phyloP scores from a whole-genome alignment of 306 rosid species.

The Cucurbita maxima region DNA sequence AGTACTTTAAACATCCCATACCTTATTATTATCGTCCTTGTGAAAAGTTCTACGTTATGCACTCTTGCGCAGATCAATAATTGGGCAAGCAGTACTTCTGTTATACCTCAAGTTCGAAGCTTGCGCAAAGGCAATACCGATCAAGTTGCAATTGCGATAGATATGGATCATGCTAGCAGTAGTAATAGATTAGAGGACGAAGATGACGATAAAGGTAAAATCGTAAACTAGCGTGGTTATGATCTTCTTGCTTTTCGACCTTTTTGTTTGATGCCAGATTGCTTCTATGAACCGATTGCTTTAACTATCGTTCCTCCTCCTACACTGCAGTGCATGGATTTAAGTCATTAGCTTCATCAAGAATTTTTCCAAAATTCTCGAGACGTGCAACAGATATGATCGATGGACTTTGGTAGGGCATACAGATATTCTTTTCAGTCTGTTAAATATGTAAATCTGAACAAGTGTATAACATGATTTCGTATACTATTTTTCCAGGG shows the following conservation, averaged over 20 bases:
- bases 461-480: constrained; percentile 9
- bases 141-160: constrained; percentile 87
- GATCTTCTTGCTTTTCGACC: not conserved
- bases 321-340: constrained; percentile 69
- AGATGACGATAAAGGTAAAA: constrained; percentile 87
- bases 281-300: not conserved
- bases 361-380: constrained; percentile 75
- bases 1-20: not conserved
- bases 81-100: constrained; percentile 52
- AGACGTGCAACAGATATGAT: constrained; percentile 78
- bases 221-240: not conserved
- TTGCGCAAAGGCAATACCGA: constrained; percentile 81
- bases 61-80: constrained; percentile 37
- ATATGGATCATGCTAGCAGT: constrained; percentile 51
- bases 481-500: constrained; percentile 37
- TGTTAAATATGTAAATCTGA: not conserved
- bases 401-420: constrained; percentile 83
- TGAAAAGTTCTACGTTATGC: constrained; percentile 5
- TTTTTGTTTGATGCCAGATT: not conserved
- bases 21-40: not conserved
- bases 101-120: constrained; percentile 89
- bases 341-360: constrained; percentile 78
- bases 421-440: constrained; percentile 3
- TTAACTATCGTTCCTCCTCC: constrained; percentile 1
- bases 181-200: constrained; percentile 64